Conservation (phyloP, 2,329 filamentous ascomycete genomes). For the Phialocephala subalpina region DNA sequence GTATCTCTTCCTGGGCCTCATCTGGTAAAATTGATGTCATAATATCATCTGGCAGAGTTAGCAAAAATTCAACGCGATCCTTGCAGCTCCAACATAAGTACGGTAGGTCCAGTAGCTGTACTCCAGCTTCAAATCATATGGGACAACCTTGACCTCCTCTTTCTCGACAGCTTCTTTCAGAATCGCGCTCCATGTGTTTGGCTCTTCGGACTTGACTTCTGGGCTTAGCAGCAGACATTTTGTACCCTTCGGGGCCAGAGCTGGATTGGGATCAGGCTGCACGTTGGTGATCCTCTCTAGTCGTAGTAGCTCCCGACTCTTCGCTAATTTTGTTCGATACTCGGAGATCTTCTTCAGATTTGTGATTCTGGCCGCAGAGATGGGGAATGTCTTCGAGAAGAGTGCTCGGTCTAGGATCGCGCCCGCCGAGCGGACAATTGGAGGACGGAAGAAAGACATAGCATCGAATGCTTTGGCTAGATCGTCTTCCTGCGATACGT, state of each 20-base stretch:
- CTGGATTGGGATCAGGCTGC: slow-evolving; percentile 65
- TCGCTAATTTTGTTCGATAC: slow-evolving; percentile 71
- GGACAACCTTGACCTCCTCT: slow-evolving; percentile 74
- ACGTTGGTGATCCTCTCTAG: slow-evolving; percentile 71
- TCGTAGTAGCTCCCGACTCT: slow-evolving; percentile 70
- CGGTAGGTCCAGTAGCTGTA: slow-evolving; percentile 90
- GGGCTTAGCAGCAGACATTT: slow-evolving; percentile 70
- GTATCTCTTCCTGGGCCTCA: slow-evolving; percentile 80
- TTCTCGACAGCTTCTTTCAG: slow-evolving; percentile 73
- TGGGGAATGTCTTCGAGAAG: slow-evolving; percentile 78
- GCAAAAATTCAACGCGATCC: not conserved
- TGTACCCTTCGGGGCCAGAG: slow-evolving; percentile 59
- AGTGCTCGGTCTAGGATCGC: slow-evolving; percentile 83
- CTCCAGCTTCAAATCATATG: slow-evolving; percentile 77
- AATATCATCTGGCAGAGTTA: slow-evolving; percentile 63
- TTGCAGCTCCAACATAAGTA: slow-evolving; percentile 50
- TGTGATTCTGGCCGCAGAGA: slow-evolving; percentile 80
- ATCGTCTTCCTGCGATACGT: slow-evolving; percentile 28
- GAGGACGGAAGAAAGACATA: slow-evolving; percentile 76
- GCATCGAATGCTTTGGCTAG: slow-evolving; percentile 40
- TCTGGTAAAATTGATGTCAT: slow-evolving; percentile 83
- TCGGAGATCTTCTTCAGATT: slow-evolving; percentile 78
- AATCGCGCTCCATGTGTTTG: slow-evolving; percentile 78
- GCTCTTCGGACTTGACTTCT: slow-evolving; percentile 65
- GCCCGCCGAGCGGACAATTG: slow-evolving; percentile 77